Base-by-base conservation (phyloP, 805 yeast genomes). In the Pichia cephalocereana region DNA sequence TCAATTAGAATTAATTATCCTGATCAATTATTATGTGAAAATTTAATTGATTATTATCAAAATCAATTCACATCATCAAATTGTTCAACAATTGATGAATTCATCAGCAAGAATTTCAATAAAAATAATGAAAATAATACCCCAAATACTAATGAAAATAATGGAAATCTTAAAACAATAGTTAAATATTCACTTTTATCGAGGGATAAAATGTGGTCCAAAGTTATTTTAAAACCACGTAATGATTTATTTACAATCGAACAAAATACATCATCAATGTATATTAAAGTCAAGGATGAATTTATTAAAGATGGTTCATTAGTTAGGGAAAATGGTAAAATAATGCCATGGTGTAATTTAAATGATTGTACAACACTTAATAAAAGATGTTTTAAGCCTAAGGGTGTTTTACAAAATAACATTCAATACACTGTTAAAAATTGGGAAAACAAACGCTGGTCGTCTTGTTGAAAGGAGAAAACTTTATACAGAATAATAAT, bases 201-300 rank as follows among this genome's bases (percentile, higher is more conserved):
- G 4, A 64, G 77, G 46, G 77, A 76, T 41, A 72, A 76, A 56
- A 60, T 79, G 42, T 78, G 82, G 82, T 66, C 69, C 37, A 69
- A 67, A 45, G 80, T 79, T 15, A 68, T 79, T 6, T 58, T 80
- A 32, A 72, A 75, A 5, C 82, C 83, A 26, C 64, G 83, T 41
- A 49, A 52, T 2, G 85, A 79, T 42, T 18, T 48, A 15, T 14
- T 40, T 2, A 40, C 32, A n/a, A 34, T 14, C 2, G 37, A 34
- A 34, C 17, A 34, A 34, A 34, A 14, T 14, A 7, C 12, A 34
- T 14, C 37, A 14, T 37, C 19, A 8, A 52, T 46, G 12, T 54
- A 53, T 39, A 41, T 56, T 17, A 46, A 47, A 41, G 19, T 27
- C 2, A 19, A 30, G 8, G 19, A 47, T 38, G 45, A 45, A 15